A percentile compares a stretch with the other conserved stretches of the same genome.
Conservation (phyloP, 306 rosid species). For the Adenanthera pavonina region DNA sequence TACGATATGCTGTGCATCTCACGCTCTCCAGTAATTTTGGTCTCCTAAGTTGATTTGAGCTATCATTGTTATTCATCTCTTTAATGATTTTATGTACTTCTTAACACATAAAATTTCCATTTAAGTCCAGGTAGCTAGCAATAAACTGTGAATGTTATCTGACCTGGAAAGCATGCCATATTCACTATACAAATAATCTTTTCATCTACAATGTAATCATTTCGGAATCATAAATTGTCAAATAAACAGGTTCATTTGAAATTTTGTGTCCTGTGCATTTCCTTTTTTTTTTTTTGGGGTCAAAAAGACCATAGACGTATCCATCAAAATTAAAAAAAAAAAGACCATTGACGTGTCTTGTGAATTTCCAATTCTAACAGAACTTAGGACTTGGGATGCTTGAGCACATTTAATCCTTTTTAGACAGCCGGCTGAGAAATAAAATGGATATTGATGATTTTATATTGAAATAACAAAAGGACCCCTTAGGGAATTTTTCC, state of each 20-base stretch:
- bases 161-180: constrained; percentile 35
- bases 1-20: background rate
- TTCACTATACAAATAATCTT: constrained; percentile 15
- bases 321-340: too few species aligned
- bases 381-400: constrained; percentile 27
- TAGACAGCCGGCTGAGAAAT: constrained; percentile 11
- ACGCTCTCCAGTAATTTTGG: background rate
- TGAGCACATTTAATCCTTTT: constrained; percentile 21
- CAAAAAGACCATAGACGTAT: too few species aligned
- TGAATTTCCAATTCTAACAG: constrained; percentile 18
- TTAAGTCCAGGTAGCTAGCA: constrained; percentile 14
- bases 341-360: background rate
- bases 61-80: constrained; percentile 23
- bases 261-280: background rate
- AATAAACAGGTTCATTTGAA: constrained; percentile 34
- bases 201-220: constrained; percentile 20
- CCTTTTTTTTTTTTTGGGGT: too few species aligned
- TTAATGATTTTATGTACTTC: constrained; percentile 34
- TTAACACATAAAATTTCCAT: constrained; percentile 27
- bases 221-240: constrained; percentile 34
- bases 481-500: background rate
- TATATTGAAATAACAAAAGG: background rate
- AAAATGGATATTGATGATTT: constrained; percentile 30
- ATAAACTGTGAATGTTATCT: constrained; percentile 8
- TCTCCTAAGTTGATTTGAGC: constrained; percentile 8